phyloP scores from a whole-genome alignment of 805 yeast species.

The Metschnikowia lachancei region DNA sequence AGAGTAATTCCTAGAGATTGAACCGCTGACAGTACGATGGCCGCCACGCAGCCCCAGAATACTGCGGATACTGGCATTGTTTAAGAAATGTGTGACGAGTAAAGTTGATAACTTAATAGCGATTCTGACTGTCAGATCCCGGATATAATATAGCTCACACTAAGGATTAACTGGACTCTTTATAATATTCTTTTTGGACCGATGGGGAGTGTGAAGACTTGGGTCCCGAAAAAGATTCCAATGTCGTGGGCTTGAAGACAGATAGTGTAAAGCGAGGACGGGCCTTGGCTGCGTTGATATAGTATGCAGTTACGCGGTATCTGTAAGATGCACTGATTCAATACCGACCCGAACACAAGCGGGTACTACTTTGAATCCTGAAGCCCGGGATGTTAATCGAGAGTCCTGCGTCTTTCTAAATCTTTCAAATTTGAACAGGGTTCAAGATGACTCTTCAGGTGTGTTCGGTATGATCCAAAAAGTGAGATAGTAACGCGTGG shows the following conservation, averaged over 20 bases:
- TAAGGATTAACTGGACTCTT: no score
- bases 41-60: conserved; percentile 58
- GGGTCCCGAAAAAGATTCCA: neutral
- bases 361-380: no score
- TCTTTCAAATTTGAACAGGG: no score
- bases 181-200: neutral
- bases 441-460: no score
- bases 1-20: conserved; percentile 81
- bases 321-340: conserved; percentile 1
- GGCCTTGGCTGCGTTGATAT: neutral
- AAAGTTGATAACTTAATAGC: neutral
- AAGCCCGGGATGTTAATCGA: no score
- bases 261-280: neutral
- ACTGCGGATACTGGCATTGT: conserved; percentile 15
- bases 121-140: neutral
- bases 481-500: no score
- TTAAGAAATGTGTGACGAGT: neutral
- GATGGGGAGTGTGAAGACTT: neutral
- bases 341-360: neutral
- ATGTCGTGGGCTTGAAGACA: no score
- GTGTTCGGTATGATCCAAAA: no score
- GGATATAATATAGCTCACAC: neutral
- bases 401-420: no score
- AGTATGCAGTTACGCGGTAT: neutral
- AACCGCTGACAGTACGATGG: conserved; percentile 69